Conservation (phyloP, 169 alveolate genomes). For the Babesia divergens region DNA sequence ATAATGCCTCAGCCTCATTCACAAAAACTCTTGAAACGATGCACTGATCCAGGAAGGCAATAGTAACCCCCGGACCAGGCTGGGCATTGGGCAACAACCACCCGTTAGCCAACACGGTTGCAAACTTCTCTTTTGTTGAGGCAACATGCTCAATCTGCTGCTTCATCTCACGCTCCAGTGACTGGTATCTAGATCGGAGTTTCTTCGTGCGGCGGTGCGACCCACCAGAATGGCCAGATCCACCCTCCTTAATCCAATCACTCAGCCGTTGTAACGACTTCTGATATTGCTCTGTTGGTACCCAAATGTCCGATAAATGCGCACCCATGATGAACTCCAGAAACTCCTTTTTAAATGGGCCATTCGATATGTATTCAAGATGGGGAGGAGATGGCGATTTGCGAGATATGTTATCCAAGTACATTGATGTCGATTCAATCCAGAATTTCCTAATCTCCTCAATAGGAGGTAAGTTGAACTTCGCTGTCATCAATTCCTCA, state of each 20-base stretch:
- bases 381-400: neutral
- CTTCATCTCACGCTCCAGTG: constrained; percentile 25
- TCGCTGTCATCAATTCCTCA: neutral
- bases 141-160: constrained; percentile 21
- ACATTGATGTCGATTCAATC: constrained; percentile 22
- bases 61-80: constrained; percentile 46
- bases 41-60: constrained; percentile 18
- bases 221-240: constrained; percentile 10
- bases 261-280: constrained; percentile 8
- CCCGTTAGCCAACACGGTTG: neutral
- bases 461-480: neutral
- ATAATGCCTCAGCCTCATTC: constrained; percentile 40
- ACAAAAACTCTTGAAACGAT: constrained; percentile 36
- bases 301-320: constrained; percentile 35
- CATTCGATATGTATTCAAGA: neutral
- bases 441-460: constrained; percentile 15
- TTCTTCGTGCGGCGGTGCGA: constrained; percentile 22
- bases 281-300: constrained; percentile 58
- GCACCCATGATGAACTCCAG: constrained; percentile 18
- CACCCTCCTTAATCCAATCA: constrained; percentile 17
- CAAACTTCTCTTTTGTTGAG: neutral
- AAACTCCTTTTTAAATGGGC: constrained; percentile 17
- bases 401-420: neutral
- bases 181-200: constrained; percentile 18
- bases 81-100: constrained; percentile 19